A percentile compares a stretch with the other conserved stretches of the same genome.
Conservation (phyloP, 164 flowering plant genomes). For the Stephania cephalantha region DNA sequence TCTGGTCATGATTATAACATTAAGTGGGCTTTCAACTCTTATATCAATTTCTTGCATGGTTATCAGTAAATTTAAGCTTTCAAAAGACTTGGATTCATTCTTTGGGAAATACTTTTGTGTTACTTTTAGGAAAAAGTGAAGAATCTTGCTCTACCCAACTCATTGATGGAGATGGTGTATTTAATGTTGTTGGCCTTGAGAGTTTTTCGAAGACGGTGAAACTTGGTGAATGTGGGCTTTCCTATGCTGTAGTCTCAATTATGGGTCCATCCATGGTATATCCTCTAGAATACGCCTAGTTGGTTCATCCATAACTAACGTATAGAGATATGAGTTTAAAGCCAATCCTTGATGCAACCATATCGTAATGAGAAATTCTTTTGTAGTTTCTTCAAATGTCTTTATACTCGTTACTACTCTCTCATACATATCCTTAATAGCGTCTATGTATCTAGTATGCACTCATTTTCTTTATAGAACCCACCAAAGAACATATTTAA, state of each 20-base stretch:
- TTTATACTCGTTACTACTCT: no score
- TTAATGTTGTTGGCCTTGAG: slow-evolving; percentile 64
- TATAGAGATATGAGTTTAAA: no score
- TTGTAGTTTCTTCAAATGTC: no score
- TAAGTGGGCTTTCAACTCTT: background rate
- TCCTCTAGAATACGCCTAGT: no score
- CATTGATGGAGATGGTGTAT: slow-evolving; percentile 86
- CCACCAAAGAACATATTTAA: no score
- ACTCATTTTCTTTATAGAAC: no score
- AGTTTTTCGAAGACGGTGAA: slow-evolving; percentile 65
- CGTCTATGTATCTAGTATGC: no score
- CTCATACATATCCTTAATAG: no score
- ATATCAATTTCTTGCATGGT: background rate
- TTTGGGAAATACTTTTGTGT: background rate
- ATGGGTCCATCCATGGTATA: no score
- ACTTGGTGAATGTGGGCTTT: slow-evolving; percentile 83
- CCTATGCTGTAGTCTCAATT: slow-evolving; percentile 93
- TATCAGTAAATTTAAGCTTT: background rate
- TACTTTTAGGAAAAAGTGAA: slow-evolving; percentile 24
- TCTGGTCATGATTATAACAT: background rate
- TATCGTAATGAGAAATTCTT: no score
- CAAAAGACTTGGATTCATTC: background rate
- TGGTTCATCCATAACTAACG: no score
- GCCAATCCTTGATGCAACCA: no score
- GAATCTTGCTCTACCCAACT: slow-evolving; percentile 72